Conservation (phyloP, 1,139 yeast species). For the Kodamaea ohmeri region DNA sequence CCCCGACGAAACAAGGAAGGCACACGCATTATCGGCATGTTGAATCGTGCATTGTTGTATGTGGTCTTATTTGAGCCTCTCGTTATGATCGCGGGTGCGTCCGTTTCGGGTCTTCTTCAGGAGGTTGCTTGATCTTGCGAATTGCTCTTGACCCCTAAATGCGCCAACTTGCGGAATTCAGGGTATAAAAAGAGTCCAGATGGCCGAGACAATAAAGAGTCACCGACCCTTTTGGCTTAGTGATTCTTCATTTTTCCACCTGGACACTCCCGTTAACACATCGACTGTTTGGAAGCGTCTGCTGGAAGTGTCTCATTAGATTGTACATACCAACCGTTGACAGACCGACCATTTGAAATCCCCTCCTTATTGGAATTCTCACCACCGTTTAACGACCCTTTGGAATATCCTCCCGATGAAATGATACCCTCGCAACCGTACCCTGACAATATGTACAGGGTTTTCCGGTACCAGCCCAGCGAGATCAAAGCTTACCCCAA, state of each 20-base stretch:
- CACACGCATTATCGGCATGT: not conserved
- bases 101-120: not conserved
- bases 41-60: not conserved
- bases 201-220: too few relatives aligned
- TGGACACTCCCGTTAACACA: too few relatives aligned
- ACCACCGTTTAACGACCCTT: too few relatives aligned
- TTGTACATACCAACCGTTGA: too few relatives aligned
- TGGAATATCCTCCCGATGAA: too few relatives aligned
- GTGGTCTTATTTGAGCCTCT: not conserved
- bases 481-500: not conserved
- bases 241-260: too few relatives aligned
- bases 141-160: conserved; percentile 4
- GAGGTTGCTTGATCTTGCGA: conserved; percentile 5
- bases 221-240: too few relatives aligned
- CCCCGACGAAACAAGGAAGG: not conserved
- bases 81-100: conserved; percentile 3
- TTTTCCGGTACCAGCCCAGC: not conserved
- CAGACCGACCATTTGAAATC: too few relatives aligned
- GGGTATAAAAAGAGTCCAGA: not conserved
- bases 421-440: conserved; percentile 1
- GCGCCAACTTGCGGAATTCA: not conserved
- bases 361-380: too few relatives aligned
- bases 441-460: conserved; percentile 2
- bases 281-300: too few relatives aligned
- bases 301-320: too few relatives aligned